Conservation (phyloP, 2,329 filamentous ascomycete species). For the Aspergillus quadricinctus region DNA sequence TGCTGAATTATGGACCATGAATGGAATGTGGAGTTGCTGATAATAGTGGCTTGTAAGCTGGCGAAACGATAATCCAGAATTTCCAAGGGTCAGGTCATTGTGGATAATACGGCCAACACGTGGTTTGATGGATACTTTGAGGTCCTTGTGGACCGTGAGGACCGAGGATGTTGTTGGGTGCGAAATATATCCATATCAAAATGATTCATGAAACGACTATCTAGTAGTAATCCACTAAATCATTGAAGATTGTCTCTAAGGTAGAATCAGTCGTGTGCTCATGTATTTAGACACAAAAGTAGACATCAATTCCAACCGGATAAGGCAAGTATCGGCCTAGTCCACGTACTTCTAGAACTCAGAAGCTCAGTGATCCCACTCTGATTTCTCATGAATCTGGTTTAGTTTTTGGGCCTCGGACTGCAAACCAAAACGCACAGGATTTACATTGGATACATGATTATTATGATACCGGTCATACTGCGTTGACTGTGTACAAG, state of each 20-base stretch:
- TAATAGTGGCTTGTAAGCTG: no score
- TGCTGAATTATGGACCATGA: neutral
- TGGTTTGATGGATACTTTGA: neutral
- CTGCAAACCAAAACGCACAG: neutral
- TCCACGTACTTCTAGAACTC: neutral
- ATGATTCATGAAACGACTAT: neutral
- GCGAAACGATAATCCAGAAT: no score
- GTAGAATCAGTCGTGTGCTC: neutral
- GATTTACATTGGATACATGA: neutral
- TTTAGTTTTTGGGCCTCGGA: neutral
- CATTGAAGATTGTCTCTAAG: neutral
- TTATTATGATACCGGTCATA: neutral
- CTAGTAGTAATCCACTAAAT: neutral
- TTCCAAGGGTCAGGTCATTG: neutral
- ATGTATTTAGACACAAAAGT: neutral
- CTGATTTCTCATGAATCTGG: neutral
- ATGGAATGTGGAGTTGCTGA: neutral
- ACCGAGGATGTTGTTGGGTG: neutral
- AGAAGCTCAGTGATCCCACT: neutral
- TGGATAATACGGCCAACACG: neutral
- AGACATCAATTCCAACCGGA: neutral
- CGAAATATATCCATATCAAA: neutral
- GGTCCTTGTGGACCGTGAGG: neutral
- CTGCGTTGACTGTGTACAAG: neutral
- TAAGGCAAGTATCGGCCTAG: neutral